Conservation (phyloP, 352 stramenopile genomes). For the Phytophthora gonapodyides region DNA sequence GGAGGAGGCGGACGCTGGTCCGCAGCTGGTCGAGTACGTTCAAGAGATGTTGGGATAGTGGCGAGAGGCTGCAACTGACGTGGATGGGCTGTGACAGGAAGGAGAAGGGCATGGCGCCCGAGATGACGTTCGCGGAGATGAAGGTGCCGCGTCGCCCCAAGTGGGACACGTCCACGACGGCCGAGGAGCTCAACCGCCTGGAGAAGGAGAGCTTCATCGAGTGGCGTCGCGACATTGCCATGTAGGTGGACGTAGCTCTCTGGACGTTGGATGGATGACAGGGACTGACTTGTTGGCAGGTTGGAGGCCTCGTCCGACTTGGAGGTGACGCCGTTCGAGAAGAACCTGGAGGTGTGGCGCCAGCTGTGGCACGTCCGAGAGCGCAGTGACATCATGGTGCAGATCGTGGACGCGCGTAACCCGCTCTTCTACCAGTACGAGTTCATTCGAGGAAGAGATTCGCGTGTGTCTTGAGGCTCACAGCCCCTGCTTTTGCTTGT, state of each 20-base stretch:
- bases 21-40: slow-evolving; percentile 72
- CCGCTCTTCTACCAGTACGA: slow-evolving; percentile 96
- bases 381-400: slow-evolving; percentile 96
- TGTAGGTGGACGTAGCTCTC: slow-evolving; percentile 46
- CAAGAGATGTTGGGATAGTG: background rate
- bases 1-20: slow-evolving; percentile 57
- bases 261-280: background rate
- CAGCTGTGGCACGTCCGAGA: slow-evolving; percentile 99
- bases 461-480: slow-evolving; percentile 1
- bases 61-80: background rate
- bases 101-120: slow-evolving; percentile 55
- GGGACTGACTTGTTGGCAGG: slow-evolving; percentile 39
- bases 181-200: slow-evolving; percentile 93
- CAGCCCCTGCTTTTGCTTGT: slow-evolving; percentile 7
- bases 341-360: slow-evolving; percentile 99
- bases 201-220: slow-evolving; percentile 98
- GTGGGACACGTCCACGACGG: slow-evolving; percentile 95
- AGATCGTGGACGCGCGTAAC: slow-evolving; percentile 99
- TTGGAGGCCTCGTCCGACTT: slow-evolving; percentile 79
- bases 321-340: slow-evolving; percentile 99
- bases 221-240: slow-evolving; percentile 97
- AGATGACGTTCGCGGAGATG: slow-evolving; percentile 95
- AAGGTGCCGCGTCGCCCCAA: slow-evolving; percentile 95
- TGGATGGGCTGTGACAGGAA: slow-evolving; percentile 36
- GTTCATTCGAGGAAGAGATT: background rate